Base-by-base conservation (phyloP, 805 yeast genomes). In the Candida dajiaensis region DNA sequence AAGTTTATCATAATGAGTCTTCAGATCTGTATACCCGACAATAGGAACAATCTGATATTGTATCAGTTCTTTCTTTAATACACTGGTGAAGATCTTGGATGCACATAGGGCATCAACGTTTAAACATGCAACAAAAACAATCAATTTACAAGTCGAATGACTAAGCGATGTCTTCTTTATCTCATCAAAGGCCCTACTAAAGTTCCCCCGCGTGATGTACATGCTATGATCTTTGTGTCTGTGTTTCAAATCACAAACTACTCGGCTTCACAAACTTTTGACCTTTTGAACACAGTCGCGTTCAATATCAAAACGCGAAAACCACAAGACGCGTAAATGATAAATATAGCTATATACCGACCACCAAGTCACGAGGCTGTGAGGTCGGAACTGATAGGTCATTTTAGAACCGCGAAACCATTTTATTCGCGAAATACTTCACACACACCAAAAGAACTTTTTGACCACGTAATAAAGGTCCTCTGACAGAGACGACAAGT, bases 21-120 rank as follows among this genome's bases (percentile, higher is more conserved):
- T 80, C 51, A 95, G 68, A 54, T 89, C 97, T 11, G 82, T 67
- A 60, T 89, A 92, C 1, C 99, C 99, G 18, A 88, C 89, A 11
- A 94, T 92, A 0, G 99, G 99, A 11, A 89, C 81, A 44, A 89
- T 71, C 64, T 92, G 96, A 62, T 83, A 87, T 51, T 89, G 95
- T 15, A 94, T 80, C 57, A 92, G 73, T 55, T 88, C 92, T 52
- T 84, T 82, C 65, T 88, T 84, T 52, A 94, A 72, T 41, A 88
- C 69, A 36, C 73, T 64, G 18, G 89, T 73, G 21, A 94, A 69
- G 59, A 89, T 85, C 60, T 81, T 83, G 26, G 95, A 81, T 0
- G 96, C 87, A 69, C 97, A 92, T 15, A 94, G 70, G 37, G 98
- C 89, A 67, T 94, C 99, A 25, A 94, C 83, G 63, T 85, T 87